These are phyloP conservation scores for Aspergillus cristatus DNA, from an alignment of 495 filamentous ascomycete genomes.

Conservation along the genomic window DNA sequence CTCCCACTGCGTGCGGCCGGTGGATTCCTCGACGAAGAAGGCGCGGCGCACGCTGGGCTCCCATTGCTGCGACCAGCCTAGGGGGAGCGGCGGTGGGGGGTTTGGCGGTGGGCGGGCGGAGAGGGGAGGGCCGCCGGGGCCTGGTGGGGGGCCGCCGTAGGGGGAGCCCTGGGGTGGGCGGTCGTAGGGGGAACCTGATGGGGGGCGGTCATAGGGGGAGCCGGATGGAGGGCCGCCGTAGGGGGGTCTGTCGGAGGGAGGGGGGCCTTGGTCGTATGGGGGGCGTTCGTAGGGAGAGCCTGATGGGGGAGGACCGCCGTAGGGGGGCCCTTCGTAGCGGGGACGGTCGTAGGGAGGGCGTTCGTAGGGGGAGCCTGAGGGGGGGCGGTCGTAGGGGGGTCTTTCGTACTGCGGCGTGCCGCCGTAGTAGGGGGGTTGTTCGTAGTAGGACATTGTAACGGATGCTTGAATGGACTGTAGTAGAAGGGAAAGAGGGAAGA, in stretches of 20 bases:
- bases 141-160: constrained; percentile 10
- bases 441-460: constrained; percentile 8
- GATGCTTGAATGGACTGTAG: not conserved
- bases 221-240: constrained; percentile 12
- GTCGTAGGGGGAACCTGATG: constrained; percentile 9
- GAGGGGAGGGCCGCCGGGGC: constrained; percentile 11
- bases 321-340: constrained; percentile 9
- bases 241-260: constrained; percentile 9
- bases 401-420: not conserved
- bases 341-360: constrained; percentile 13
- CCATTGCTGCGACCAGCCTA: constrained; percentile 52
- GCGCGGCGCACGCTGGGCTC: constrained; percentile 48
- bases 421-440: constrained; percentile 14
- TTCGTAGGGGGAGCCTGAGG: constrained; percentile 10
- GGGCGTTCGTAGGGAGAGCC: not conserved
- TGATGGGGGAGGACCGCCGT: constrained; percentile 1
- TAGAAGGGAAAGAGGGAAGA: constrained; percentile 1
- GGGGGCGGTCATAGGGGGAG: constrained; percentile 9
- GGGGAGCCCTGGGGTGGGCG: constrained; percentile 1
- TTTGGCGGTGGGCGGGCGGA: constrained; percentile 22
- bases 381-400: constrained; percentile 14
- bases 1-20: constrained; percentile 54
- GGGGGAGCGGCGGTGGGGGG: constrained; percentile 43
- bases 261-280: constrained; percentile 8
- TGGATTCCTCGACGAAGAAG: constrained; percentile 51